Conservation (phyloP, 495 filamentous ascomycete species). For the Pseudevernia furfuracea region DNA sequence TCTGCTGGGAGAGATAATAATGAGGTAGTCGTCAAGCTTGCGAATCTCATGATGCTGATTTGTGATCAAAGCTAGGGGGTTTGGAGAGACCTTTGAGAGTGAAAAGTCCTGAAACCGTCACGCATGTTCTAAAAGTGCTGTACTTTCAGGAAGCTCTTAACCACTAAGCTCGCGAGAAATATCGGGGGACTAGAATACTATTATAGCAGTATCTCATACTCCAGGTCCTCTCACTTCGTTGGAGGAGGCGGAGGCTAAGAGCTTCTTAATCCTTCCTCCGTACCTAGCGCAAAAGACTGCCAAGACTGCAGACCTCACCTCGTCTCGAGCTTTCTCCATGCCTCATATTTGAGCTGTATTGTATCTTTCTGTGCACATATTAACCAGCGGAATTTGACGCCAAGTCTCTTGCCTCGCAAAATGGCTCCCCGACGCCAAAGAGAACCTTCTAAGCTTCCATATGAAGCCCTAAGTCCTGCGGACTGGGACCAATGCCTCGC, state of each 20-base stretch:
- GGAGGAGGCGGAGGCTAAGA: background rate
- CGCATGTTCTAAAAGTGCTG: background rate
- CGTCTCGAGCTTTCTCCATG: background rate
- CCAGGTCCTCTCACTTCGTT: background rate
- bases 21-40: conserved; percentile 29
- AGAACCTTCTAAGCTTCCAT: background rate
- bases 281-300: background rate
- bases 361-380: background rate
- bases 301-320: background rate
- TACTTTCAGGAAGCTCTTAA: background rate
- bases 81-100: background rate
- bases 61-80: background rate
- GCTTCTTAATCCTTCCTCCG: background rate
- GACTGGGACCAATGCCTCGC: background rate
- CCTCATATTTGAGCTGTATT: background rate
- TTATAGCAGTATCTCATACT: background rate
- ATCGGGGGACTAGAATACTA: no score
- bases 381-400: background rate
- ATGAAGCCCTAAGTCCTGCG: background rate
- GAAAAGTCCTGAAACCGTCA: background rate
- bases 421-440: background rate
- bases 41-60: background rate
- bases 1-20: conserved; percentile 39
- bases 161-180: background rate
- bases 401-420: background rate